These are phyloP conservation scores for Rehmannia glutinosa DNA, from an alignment of 257 asterid species.

Conservation along the genomic window DNA sequence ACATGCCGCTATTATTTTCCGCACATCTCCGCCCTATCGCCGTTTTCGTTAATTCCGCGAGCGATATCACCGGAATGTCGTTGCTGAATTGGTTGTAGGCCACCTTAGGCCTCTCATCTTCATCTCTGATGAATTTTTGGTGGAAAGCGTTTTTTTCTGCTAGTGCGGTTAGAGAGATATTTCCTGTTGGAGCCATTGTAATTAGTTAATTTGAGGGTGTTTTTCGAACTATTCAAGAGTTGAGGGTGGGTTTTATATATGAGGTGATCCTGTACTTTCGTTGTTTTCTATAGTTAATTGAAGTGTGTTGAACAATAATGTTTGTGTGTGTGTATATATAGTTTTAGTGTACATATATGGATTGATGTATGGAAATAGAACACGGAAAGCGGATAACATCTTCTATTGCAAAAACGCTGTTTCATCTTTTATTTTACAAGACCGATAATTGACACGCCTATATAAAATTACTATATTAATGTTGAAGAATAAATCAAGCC, in stretches of 20 bases:
- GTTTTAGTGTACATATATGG: no score
- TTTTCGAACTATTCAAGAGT: neutral
- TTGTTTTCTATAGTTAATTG: no score
- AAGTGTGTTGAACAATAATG: no score
- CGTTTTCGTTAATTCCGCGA: constrained; percentile 44
- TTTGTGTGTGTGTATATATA: no score
- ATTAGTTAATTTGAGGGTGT: no score
- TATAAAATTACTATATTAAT: no score
- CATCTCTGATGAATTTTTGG: constrained; percentile 65
- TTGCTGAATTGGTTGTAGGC: constrained; percentile 65
- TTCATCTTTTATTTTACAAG: no score
- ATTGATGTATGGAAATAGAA: no score
- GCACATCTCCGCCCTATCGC: constrained; percentile 46
- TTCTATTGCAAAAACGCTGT: no score
- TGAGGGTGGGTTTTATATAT: neutral
- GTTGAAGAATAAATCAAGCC: no score
- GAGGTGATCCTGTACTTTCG: neutral
- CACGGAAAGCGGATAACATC: no score
- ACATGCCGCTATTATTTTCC: constrained; percentile 61
- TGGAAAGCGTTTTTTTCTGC: constrained; percentile 35
- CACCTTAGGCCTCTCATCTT: constrained; percentile 84
- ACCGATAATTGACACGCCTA: no score
- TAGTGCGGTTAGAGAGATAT: constrained; percentile 30
- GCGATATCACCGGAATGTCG: constrained; percentile 81
- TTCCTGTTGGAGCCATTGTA: constrained; percentile 23